Base-by-base conservation (phyloP, 202 grass and related monocot species). In the Zoysia matrella region DNA sequence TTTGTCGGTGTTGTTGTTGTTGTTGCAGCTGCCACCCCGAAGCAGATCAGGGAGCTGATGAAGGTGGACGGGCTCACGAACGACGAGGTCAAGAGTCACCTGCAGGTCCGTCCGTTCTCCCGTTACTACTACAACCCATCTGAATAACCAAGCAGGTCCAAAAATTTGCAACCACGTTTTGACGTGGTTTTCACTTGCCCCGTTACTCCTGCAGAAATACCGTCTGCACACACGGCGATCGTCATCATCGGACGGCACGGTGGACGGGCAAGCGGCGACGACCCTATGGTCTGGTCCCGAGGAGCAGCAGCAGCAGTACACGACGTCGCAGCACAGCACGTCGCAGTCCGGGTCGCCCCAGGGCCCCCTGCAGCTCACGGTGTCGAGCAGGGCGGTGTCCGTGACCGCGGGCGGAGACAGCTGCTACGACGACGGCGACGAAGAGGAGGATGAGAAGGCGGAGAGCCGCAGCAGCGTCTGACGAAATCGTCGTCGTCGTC, bases 1-100 rank as follows among this genome's bases (percentile, higher is more conserved):
- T 12, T 39, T 11, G 15, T 72, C 42, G 56, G 14, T 71, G 9
- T 10, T 48, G 5, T 0, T 79, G 81, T 82, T 95, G 95, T 77
- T 10, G 95, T 92, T 98, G 84, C 22, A 22, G 22, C 22, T 22
- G 22, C 22, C 22, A 22, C 22, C 22, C 22, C 22, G 22, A 22
- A 22, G 22, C 22, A 22, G 22, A 22, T 22, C 22, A 22, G 22
- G 22, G 22, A 22, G 22, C 22, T 22, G 22, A 98, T 98, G 95
- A 98, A 98, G 78, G 92, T 98, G 63, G 95, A 98, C 43, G 95
- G 88, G 57, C 90, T 98, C 48, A 95, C 95, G 11, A 98, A 98
- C 51, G 95, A 98, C 18, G 92, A 98, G 85, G 95, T 98, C 13
- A 98, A 98, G 75, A 98, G 95, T 77, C 95, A 98, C 83, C 85